Base-by-base conservation (phyloP, 2,329 filamentous ascomycete species). In the Cladophialophora bantiana region DNA sequence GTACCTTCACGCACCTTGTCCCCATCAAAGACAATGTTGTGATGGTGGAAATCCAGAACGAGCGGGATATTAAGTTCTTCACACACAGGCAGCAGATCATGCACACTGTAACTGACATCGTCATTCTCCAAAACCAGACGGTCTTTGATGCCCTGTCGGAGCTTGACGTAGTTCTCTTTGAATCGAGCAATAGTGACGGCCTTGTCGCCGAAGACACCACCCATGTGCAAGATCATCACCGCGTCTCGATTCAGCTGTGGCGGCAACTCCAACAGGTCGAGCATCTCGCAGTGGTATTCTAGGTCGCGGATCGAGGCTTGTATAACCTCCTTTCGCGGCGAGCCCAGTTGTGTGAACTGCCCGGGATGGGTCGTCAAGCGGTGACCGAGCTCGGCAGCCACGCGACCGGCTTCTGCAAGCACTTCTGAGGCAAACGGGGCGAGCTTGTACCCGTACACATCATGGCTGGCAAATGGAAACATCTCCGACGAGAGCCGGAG, bases 401-500 rank as follows among this genome's bases (percentile, higher is more conserved):
- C 87, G 73, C 82, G 88, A 1, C 94, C 94, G 7, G 87, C 92
- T 71, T 94, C 89, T 2, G 86, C 89, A 9, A 98, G 82, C 0
- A 86, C 88, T 13, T 93, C 89, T 0, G 91, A 87, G 0, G 94
- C 94, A 76, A 97, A 97, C 0, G 91, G 90, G 0, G 88, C 89
- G 12, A 98, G 83, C 72, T 88, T 90, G 78, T 98, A 98, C 0
- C 94, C 94, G 71, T 96, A 90, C 68, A 92, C 90, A 31, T 86
- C 85, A 74, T 98, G 94, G 70, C 92, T 96, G 1, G 94, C 94
- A 77, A 97, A 97, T 0, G 94, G 94, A 71, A 98, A 98, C 91
- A 97, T 97, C 73, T 97, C 94, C 62, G 92, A 96, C 72, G 92
- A 96, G 20, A 98, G 83, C 1, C 94, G 88, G 86, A 98, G 88